Evolutionary conservation across 495 filamentous ascomycete species (phyloP).

Genomic region (Podospora comata): DNA sequence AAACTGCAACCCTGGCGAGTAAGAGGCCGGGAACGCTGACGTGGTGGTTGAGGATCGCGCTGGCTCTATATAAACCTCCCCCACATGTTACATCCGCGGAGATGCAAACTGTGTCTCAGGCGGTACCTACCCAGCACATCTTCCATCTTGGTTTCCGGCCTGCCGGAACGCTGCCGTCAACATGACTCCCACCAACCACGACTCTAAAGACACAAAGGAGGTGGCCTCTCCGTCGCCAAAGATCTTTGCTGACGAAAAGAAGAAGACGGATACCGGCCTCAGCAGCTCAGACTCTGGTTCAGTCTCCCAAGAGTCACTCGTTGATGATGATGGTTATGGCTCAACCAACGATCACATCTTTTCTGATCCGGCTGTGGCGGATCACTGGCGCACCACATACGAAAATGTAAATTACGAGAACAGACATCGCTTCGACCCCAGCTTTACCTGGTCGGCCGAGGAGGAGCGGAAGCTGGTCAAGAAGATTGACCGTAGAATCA

Average conservation of each 20-base stretch:
- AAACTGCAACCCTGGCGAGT: background rate
- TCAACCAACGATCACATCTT: conserved; percentile 36
- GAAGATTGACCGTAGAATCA: conserved; percentile 41
- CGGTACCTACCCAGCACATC: conserved; percentile 7
- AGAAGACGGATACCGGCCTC: background rate
- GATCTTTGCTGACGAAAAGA: background rate
- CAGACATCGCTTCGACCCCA: conserved; percentile 55
- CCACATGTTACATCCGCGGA: conserved; percentile 12
- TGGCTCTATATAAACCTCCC: conserved; percentile 3
- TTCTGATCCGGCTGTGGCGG: conserved; percentile 27
- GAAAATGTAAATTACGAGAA: conserved; percentile 49
- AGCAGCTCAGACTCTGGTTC: conserved; percentile 13
- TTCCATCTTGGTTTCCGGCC: conserved; percentile 23
- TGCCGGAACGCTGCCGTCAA: conserved; percentile 20
- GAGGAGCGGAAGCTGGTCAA: conserved; percentile 49
- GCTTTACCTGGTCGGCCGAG: conserved; percentile 44
- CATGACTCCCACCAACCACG: background rate
- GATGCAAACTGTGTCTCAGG: conserved; percentile 4
- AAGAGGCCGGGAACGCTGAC: background rate
- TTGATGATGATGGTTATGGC: conserved; percentile 31
- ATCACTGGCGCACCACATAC: conserved; percentile 28
- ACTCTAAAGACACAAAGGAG: background rate
- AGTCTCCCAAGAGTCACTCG: conserved; percentile 12
- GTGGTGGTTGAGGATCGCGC: background rate
- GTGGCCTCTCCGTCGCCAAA: background rate